Base-by-base conservation (phyloP, 1,139 yeast genomes). In the Geotrichum europaeum region DNA sequence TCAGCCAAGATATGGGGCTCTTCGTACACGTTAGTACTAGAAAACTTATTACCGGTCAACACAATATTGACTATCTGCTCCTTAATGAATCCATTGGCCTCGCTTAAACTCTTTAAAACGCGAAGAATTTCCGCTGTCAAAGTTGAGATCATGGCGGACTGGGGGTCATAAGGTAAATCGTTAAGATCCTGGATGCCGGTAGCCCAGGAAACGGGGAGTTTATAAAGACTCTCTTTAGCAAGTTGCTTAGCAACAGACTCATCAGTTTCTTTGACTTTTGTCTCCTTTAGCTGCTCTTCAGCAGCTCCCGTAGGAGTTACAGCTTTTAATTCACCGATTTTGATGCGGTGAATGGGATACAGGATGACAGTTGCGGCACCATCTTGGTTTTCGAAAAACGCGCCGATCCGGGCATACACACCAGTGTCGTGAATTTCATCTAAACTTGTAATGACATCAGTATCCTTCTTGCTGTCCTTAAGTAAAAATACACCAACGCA, bases 401-500 rank as follows among this genome's bases (percentile, higher is more conserved):
- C 67, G n/a, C 68, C 67, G 60, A 90, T 84, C 70, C 89, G 95
- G 65, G 96, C 92, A 68, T 87, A 84, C 1, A 89, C 95, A 72
- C 97, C 97, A 22, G 87, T 82, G 30, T 83, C 83, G 71, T 87
- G 83, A 45, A 90, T 90, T 59, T 89, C 85, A 55, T 83, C 85
- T 55, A 78, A 79, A 62, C 78, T 76, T 57, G 79, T 80, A 62
- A 90, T 87, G 28, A 87, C 81, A 69, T 90, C 97, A 6, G 90
- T 83, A 70, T 87, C 91, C 50, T 84, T 82, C 55, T 80, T 83
- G 52, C 84, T 85, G 69, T 88, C 89, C 70, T 85, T 87, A 64
- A 87, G 83, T 68, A 89, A 81, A 73, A 90, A 90, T 61, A 91
- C 86, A 56, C 94, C 96, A 66, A 90, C 84, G 72, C 89, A 89